A percentile compares a stretch with the other conserved stretches of the same genome.
Evolutionary conservation across 2,329 filamentous ascomycete species (phyloP).

Genomic region (Chaetomiaceae sp.): DNA sequence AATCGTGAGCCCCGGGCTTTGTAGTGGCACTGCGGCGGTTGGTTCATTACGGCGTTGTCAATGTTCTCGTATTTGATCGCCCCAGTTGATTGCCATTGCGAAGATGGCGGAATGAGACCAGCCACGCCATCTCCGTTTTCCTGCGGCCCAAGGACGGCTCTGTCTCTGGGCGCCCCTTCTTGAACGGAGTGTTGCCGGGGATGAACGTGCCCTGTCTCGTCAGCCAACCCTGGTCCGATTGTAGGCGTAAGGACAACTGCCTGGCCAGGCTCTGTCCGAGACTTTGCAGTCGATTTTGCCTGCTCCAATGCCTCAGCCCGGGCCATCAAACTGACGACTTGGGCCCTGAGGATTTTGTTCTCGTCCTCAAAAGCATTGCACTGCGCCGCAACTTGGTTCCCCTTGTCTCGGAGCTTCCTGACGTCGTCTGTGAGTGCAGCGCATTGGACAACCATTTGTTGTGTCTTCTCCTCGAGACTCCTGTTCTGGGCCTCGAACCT

Average conservation of each 20-base stretch:
- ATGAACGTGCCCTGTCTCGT: background rate
- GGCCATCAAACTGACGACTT: background rate
- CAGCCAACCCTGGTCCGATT: too few species aligned
- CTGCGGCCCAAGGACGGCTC: background rate
- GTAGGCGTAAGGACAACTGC: background rate
- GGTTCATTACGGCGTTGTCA: background rate
- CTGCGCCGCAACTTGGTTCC: background rate
- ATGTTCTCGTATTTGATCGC: background rate
- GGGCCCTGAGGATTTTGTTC: background rate
- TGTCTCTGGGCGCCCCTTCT: background rate
- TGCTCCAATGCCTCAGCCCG: conserved; percentile 4
- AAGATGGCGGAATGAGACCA: background rate
- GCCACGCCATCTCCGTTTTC: background rate
- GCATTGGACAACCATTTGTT: background rate
- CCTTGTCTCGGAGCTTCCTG: background rate
- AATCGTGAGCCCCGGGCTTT: background rate
- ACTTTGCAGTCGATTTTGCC: background rate
- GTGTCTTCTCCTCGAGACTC: background rate
- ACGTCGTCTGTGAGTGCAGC: background rate
- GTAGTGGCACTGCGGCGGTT: background rate
- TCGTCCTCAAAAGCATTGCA: conserved; percentile 7
- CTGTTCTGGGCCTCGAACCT: background rate
- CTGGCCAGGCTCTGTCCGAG: background rate
- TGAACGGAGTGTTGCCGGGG: background rate
- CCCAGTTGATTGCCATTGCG: background rate